Evolutionary conservation across 129 eudicot species (phyloP), one percentile per base, ranked within the genome.

Genomic region (Silybum marianum): DNA sequence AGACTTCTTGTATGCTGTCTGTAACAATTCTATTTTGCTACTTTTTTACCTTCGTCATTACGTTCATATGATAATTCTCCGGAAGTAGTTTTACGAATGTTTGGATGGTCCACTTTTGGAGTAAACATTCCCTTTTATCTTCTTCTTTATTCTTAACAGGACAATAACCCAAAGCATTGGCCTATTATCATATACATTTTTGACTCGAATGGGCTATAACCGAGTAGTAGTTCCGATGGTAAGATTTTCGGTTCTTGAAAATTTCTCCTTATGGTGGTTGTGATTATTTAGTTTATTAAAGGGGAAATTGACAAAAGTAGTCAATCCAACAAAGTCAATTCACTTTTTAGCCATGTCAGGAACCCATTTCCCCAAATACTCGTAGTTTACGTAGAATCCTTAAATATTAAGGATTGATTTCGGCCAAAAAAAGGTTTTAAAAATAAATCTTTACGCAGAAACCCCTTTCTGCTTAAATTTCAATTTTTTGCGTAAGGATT

Each of bases 211-310:
- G 51, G 86, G 97, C 36, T 88, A 89, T 48, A 87, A 92, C 92
- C 87, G 91, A 80, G 89, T 95, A 86, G 97, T 95, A 14, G 99
- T 95, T 42, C 99, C 99, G 0, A 89, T 92, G 99, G 99, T 95
- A 87, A 89, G 94, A 69, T 23, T 66, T 78, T 26, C 9, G 22
- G 72, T 63, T 63, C 73, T 72, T 38, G 58, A 38, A 48, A 7
- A 9, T 70, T 25, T 72, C 24, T 77, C 66, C 22, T n/a, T 58
- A 18, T 66, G 34, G 68, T 65, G 67, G 69, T 23, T 19, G 14
- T 18, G 23, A 9, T 81, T 26, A 32, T 32, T 32, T n/a, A 26
- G 30, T 26, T 26, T 26, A 26, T 26, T 26, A 10, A 6, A 68
- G 2, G 44, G 44, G 44, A 39, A 39, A 39, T 39, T 39, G 44